Evolutionary conservation across 345 rosid species (phyloP), one percentile per base, ranked within the genome.

Genomic region (Gossypium raimondii): DNA sequence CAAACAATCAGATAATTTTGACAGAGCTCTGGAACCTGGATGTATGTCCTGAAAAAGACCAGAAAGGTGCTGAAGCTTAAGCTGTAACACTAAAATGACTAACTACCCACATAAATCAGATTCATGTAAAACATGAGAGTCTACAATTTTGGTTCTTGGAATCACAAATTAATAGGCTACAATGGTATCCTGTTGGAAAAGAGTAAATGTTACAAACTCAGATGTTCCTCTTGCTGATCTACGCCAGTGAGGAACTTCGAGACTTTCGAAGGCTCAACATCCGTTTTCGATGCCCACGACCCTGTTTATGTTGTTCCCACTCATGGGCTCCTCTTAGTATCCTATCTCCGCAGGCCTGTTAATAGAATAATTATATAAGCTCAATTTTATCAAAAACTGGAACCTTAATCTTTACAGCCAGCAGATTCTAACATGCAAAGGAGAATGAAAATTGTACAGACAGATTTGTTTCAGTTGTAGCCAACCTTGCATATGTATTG

Each of bases 321-420:
- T 95, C 98, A 24, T 91, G 89, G 27, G 82, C 89, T 79, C 99
- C 99, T 85, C 98, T 85, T 55, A 95, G 97, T 43, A 93, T 86
- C 73, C 84, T 87, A 81, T 91, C 84, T 14, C 98, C 97, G 50
- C 99, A 95, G 72, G 96, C 97, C 98, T 93, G 72, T 38, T 74
- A 75, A 74, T 50, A 65, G 11, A 52, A 59, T 18, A 16, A 5
- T 51, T 14, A 56, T 3, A 27, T 59, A 67, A 1, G 24, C 34
- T 73, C 44, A 45, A 66, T 52, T 18, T 29, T 18, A 34, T 73
- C 6, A 2, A 57, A 57, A 72, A 22, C 25, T 51, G 2, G 24
- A 13, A 66, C 7, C 18, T 50, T 41, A 57, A 73, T 48, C 53
- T 25, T 51, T 61, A 10, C 29, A 64, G n/a, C 20, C 29, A 25